phyloP scores from a whole-genome alignment of 257 asterid genomes.

The Lithospermum erythrorhizon region DNA sequence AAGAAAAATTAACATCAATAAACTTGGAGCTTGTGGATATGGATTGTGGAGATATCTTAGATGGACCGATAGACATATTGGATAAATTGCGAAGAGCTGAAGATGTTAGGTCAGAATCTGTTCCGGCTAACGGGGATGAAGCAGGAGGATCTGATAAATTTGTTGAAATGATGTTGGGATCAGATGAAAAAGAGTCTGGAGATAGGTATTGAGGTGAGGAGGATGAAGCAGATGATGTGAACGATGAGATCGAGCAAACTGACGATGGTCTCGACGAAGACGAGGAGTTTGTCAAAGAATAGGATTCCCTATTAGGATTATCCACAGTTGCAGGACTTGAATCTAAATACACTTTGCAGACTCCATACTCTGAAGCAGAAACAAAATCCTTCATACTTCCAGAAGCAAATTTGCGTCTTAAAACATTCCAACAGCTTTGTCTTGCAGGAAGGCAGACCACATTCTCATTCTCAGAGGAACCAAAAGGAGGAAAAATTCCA shows the following conservation, averaged over 20 bases:
- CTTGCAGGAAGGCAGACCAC: slow-evolving; percentile 35
- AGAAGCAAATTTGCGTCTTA: slow-evolving; percentile 28
- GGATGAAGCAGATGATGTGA: not conserved
- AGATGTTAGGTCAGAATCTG: slow-evolving; percentile 17
- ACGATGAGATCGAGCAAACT: not conserved
- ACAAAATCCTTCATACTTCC: slow-evolving; percentile 36
- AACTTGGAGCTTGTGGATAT: slow-evolving; percentile 35
- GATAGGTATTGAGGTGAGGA: slow-evolving; percentile 31
- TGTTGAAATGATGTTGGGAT: slow-evolving; percentile 26
- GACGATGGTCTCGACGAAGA: slow-evolving; percentile 12
- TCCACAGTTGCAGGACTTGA: slow-evolving; percentile 10
- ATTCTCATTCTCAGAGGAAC: slow-evolving; percentile 30
- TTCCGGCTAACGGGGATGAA: slow-evolving; percentile 24
- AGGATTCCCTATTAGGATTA: slow-evolving; percentile 12
- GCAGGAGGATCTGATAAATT: slow-evolving; percentile 29
- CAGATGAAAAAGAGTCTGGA: slow-evolving; percentile 37
- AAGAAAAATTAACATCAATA: slow-evolving; percentile 40
- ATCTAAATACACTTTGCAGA: slow-evolving; percentile 33
- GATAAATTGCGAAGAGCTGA: slow-evolving; percentile 21
- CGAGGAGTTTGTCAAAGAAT: slow-evolving; percentile 14
- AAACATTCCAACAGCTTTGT: slow-evolving; percentile 35
- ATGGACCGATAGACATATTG: slow-evolving; percentile 17
- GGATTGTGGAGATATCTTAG: slow-evolving; percentile 35
- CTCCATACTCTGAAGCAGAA: slow-evolving; percentile 20
- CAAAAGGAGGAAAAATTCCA: slow-evolving; percentile 39